These are phyloP conservation scores for Balansia obtecta DNA, from an alignment of 2,329 filamentous ascomycete genomes.

Conservation along the genomic window DNA sequence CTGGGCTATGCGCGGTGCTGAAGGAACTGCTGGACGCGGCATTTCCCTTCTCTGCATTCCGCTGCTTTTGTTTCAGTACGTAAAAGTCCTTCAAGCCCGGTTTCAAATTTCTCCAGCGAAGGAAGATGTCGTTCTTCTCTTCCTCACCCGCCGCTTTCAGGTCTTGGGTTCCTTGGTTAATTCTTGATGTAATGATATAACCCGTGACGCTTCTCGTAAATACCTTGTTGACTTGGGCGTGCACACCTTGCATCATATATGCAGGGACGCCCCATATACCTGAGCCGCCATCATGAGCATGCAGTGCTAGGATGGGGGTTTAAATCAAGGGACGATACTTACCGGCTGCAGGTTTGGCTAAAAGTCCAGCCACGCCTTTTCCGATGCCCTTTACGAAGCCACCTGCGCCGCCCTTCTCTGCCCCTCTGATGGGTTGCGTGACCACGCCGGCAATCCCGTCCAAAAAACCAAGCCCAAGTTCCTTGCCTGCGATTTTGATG, in stretches of 20 bases:
- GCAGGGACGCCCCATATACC: slow-evolving; percentile 57
- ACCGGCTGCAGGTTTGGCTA: slow-evolving; percentile 75
- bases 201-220: slow-evolving; percentile 62
- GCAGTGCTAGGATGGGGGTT: not conserved
- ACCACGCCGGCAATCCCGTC: slow-evolving; percentile 73
- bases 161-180: slow-evolving; percentile 62
- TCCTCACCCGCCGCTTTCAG: slow-evolving; percentile 37
- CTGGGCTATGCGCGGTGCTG: slow-evolving; percentile 5
- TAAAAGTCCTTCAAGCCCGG: slow-evolving; percentile 50
- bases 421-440: slow-evolving; percentile 59
- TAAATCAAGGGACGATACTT: slow-evolving; percentile 15
- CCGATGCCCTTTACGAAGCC: slow-evolving; percentile 71
- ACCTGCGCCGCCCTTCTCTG: slow-evolving; percentile 30
- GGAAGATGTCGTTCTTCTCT: slow-evolving; percentile 52
- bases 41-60: slow-evolving; percentile 21
- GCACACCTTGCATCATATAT: slow-evolving; percentile 71
- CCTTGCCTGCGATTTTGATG: slow-evolving; percentile 64
- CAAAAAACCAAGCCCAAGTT: slow-evolving; percentile 65
- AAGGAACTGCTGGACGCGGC: slow-evolving; percentile 7
- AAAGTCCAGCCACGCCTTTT: slow-evolving; percentile 69
- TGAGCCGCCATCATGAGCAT: not conserved
- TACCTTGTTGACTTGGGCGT: slow-evolving; percentile 61
- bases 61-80: slow-evolving; percentile 35
- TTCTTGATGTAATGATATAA: slow-evolving; percentile 67
- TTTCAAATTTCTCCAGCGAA: slow-evolving; percentile 49